A percentile compares a stretch with the other conserved stretches of the same genome.
Conservation (phyloP, 108 stramenopile species). For the Cafeteria roenbergensis region DNA sequence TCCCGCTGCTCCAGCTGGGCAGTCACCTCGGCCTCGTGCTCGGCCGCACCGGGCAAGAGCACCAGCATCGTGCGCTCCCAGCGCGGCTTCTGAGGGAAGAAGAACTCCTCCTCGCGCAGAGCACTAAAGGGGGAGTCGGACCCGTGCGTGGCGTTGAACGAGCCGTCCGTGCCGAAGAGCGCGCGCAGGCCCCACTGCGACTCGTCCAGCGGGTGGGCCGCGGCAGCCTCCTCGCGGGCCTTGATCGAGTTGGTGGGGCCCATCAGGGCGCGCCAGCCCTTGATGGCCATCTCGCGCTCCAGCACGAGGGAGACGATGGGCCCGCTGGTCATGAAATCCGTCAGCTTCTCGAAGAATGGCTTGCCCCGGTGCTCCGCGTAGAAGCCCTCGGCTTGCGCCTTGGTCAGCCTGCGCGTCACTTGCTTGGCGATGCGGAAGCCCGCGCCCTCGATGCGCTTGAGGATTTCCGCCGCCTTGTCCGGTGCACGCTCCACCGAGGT, state of each 20-base stretch:
- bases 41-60: neutral
- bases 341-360: slow-evolving; percentile 28
- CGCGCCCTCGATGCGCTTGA: slow-evolving; percentile 5
- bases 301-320: slow-evolving; percentile 26
- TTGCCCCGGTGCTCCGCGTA: slow-evolving; percentile 33
- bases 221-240: slow-evolving; percentile 11
- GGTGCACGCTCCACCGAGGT: neutral
- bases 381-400: slow-evolving; percentile 17
- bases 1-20: neutral
- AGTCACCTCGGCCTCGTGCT: neutral
- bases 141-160: slow-evolving; percentile 30
- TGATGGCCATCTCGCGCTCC: slow-evolving; percentile 21
- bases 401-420: neutral
- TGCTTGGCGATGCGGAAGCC: slow-evolving; percentile 13
- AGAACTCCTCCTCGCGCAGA: slow-evolving; percentile 19
- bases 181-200: slow-evolving; percentile 12
- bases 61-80: neutral
- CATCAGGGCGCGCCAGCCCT: slow-evolving; percentile 26
- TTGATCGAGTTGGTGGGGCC: slow-evolving; percentile 26
- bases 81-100: slow-evolving; percentile 12
- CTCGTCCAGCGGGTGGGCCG: neutral
- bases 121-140: slow-evolving; percentile 23
- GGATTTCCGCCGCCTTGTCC: slow-evolving; percentile 11
- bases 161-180: slow-evolving; percentile 27
- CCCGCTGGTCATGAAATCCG: slow-evolving; percentile 32